These are phyloP conservation scores for Candida cerambycidarum DNA, from an alignment of 805 yeast species.

Conservation along the genomic window DNA sequence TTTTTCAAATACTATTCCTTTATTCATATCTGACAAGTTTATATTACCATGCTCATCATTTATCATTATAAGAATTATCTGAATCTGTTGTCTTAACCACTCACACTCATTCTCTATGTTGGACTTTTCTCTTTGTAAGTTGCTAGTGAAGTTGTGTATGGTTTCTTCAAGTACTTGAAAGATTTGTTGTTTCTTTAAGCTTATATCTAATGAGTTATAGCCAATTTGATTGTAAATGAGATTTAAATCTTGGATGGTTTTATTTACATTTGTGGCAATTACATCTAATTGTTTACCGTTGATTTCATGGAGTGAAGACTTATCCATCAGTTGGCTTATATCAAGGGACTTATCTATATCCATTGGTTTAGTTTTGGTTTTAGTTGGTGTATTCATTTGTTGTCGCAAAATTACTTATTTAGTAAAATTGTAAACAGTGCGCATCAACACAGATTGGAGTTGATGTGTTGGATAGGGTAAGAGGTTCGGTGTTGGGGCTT, in stretches of 20 bases:
- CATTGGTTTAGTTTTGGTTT: conserved; percentile 2
- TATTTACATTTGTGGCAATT: conserved; percentile 34
- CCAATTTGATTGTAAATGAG: conserved; percentile 54
- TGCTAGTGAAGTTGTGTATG: conserved; percentile 38
- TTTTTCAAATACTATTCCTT: conserved; percentile 35
- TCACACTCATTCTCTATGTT: conserved; percentile 44
- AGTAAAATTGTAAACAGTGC: conserved; percentile 6
- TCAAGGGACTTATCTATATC: neutral
- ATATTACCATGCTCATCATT: conserved; percentile 34
- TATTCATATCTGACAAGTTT: conserved; percentile 19
- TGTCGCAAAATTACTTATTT: conserved; percentile 3
- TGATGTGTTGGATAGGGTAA: too few species aligned
- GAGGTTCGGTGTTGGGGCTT: too few species aligned
- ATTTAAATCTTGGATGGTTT: conserved; percentile 43
- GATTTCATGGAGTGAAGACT: conserved; percentile 3
- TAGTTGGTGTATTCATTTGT: conserved; percentile 12
- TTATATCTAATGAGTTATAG: conserved; percentile 49
- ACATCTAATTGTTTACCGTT: conserved; percentile 23
- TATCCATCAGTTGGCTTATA: neutral
- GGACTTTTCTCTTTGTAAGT: conserved; percentile 35
- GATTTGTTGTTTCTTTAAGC: conserved; percentile 48
- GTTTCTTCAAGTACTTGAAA: conserved; percentile 51
- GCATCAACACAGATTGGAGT: too few species aligned
- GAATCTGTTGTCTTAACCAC: conserved; percentile 45
- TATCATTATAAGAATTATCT: conserved; percentile 39